Base-by-base conservation (phyloP, 228 moss, liverwort and hornwort genomes). In the Sphagnum fallax region DNA sequence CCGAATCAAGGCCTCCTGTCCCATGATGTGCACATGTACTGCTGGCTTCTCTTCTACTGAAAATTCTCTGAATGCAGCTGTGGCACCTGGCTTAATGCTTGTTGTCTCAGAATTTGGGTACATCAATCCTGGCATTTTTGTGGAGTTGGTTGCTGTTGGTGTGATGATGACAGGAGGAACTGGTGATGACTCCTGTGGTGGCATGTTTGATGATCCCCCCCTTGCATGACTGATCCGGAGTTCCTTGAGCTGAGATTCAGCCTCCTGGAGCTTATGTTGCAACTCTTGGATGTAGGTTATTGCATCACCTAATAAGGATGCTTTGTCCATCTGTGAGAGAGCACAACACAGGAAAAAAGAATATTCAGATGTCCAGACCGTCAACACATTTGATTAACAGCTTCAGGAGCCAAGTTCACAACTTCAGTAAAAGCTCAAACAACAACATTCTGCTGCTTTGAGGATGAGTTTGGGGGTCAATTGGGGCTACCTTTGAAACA, bases 211-310 rank as follows among this genome's bases (percentile, higher is more conserved):
- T 52, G 32, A 32, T 32, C 32, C 32, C 32, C 72, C 64, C 49
- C 68, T 67, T 6, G 50, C 68, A 8, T 78, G 78, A 52, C 60
- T 32, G 32, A 32, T 64, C 53, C 81, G 77, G 7, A 89, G 75
- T 60, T 79, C 89, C 76, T 84, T 84, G 76, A 86, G 87, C 69
- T 87, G 87, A 65, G 62, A 72, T 67, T 91, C 87, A n/a, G 81
- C 75, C 49, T 70, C 70, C 50, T 89, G 83, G 53, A 94, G 82
- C 74, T 91, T 94, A 61, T 76, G 67, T 69, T 89, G 85, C 51
- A 94, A 76, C 61, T 91, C 85, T 64, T 94, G 87, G 6, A 94
- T 94, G 75, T 94, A 94, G 0, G 91, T 75, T 63, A 94, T 91
- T 4, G 94, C 94, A 74, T 94, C 94, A 65, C 88, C 91, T 61